Evolutionary conservation across 352 stramenopile genomes (phyloP), one percentile per base, ranked within the genome.

Genomic region (Hyaloperonospora brassicae): DNA sequence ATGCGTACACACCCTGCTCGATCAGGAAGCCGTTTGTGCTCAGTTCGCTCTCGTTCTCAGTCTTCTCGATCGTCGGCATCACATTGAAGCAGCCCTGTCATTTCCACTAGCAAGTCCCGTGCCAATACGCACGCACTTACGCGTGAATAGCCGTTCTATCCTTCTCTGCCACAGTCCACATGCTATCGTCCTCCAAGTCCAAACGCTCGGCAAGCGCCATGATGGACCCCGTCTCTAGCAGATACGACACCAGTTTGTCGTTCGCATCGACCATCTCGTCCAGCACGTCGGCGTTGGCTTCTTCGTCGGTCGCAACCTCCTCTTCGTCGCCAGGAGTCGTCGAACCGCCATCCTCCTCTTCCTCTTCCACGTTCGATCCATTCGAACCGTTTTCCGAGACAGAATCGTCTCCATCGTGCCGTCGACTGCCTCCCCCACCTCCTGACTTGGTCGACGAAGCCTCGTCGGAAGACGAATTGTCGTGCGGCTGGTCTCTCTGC

Each of bases 251-350:
- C 25, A 89, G 64, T 52, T 84, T 82, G 61, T 93, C 82, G 59
- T 93, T 93, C 14, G 79, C 81, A 55, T 72, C 64, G 52, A 93
- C 75, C 82, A 93, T 93, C 52, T 87, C 79, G 50, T 93, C 82
- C 45, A 93, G 70, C 42, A 77, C 72, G 56, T 86, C 60, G 6
- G 65, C 46, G 14, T 87, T 81, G 21, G 80, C 76, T 38, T 80
- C 66, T 47, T 84, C 67, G 22, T 62, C 66, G 13, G 60, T 61
- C 12, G 50, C 53, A n/a, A 23, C 25, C 48, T 68, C 52, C 30
- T 72, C 62, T 48, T 76, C 65, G 24, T 76, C 67, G 6, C 55
- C 66, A 36, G 53, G 60, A 6, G 53, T 64, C 11, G 62, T 71
- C 24, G 42, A 34, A 21, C 59, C 57, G 13, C 66, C 71, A 30